Conservation (phyloP, 371 early-diverging fungal genomes). For the Mortierella sp. region DNA sequence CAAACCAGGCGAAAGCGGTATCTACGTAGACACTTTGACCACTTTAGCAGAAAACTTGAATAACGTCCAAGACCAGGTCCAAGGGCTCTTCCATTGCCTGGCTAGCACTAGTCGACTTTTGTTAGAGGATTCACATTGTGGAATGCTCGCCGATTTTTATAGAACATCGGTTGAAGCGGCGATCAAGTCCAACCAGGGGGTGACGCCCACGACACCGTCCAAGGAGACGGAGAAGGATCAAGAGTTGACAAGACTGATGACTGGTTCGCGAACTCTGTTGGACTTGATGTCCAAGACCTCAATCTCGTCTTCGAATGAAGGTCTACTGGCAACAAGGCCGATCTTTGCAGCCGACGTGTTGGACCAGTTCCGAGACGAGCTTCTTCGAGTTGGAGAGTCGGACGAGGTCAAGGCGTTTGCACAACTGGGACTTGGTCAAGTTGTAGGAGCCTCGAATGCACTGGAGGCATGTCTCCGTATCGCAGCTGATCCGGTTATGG, state of each 20-base stretch:
- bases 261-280: constrained; percentile 24
- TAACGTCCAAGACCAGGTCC: too few relatives aligned
- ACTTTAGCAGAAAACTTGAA: too few relatives aligned
- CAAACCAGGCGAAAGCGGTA: too few relatives aligned
- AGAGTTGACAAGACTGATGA: constrained; percentile 23
- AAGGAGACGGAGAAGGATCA: background rate
- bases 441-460: constrained; percentile 19
- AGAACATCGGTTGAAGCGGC: background rate
- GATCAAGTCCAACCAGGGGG: background rate
- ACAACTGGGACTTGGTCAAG: constrained; percentile 5
- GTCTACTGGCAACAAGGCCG: constrained; percentile 15
- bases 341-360: constrained; percentile 37
- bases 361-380: constrained; percentile 30
- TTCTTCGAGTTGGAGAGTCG: constrained; percentile 4
- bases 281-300: constrained; percentile 27
- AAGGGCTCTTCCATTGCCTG: too few relatives aligned
- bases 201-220: background rate
- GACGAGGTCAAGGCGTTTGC: constrained; percentile 23
- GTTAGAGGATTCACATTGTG: background rate
- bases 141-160: background rate
- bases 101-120: too few relatives aligned
- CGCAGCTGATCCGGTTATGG: constrained; percentile 28
- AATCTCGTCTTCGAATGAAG: constrained; percentile 33
- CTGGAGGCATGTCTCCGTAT: constrained; percentile 43
- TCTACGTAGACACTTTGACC: too few relatives aligned